phyloP scores from a whole-genome alignment of 768 basidiomycete genomes.

The Suillus tomentosus region DNA sequence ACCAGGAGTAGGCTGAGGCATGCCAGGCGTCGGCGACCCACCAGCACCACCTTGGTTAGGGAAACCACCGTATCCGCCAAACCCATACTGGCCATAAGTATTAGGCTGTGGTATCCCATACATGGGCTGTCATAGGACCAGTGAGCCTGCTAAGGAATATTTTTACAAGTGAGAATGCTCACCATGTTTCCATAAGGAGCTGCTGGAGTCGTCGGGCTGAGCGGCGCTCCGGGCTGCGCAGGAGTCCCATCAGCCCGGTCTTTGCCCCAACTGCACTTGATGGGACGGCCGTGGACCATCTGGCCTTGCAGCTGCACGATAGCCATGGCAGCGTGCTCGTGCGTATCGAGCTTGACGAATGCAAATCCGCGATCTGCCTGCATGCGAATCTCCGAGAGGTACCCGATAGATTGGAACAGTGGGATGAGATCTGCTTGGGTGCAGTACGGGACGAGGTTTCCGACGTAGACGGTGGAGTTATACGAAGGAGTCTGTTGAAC shows the following conservation, averaged over 20 bases:
- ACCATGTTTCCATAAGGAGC: constrained; percentile 84
- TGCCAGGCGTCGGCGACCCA: constrained; percentile 38
- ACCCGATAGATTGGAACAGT: constrained; percentile 97
- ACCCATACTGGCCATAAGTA: constrained; percentile 74
- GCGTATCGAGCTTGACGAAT: constrained; percentile 97
- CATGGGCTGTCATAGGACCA: constrained; percentile 59
- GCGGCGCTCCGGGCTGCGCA: constrained; percentile 46
- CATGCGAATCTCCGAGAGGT: constrained; percentile 98
- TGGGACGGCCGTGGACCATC: constrained; percentile 94
- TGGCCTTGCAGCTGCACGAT: constrained; percentile 97
- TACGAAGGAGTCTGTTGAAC: constrained; percentile 90
- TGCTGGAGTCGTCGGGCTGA: constrained; percentile 63
- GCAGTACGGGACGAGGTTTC: constrained; percentile 96
- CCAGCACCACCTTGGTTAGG: constrained; percentile 58
- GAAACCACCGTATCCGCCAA: constrained; percentile 73
- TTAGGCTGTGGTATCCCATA: constrained; percentile 87
- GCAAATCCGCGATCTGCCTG: constrained; percentile 99
- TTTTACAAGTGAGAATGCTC: constrained; percentile 11
- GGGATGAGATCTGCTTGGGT: constrained; percentile 98
- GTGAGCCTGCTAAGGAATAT: constrained; percentile 13
- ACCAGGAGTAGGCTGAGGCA: constrained; percentile 59
- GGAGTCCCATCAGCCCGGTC: constrained; percentile 79
- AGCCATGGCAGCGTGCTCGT: constrained; percentile 97
- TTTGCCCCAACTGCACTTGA: constrained; percentile 99
- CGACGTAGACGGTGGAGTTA: constrained; percentile 97